These are phyloP conservation scores for Phanerochaete carnosa DNA, from an alignment of 768 basidiomycete species.

Conservation along the genomic window DNA sequence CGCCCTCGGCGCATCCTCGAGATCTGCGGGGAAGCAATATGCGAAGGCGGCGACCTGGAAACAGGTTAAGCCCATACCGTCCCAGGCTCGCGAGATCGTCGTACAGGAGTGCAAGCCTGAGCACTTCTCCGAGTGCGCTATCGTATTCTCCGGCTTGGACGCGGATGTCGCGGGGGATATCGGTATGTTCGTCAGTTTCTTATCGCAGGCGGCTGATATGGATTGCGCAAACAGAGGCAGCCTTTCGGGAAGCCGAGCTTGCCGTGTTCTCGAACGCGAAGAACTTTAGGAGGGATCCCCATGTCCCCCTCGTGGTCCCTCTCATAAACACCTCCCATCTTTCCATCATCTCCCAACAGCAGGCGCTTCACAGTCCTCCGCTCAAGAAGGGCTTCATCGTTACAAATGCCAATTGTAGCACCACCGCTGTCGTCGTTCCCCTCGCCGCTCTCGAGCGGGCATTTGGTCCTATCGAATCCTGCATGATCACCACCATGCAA, in stretches of 20 bases:
- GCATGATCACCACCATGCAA: constrained; percentile 94
- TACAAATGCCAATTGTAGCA: constrained; percentile 98
- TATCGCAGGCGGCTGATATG: constrained; percentile 5
- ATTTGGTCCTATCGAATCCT: constrained; percentile 91
- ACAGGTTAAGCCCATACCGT: constrained; percentile 74
- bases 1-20: constrained; percentile 82
- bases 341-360: constrained; percentile 82
- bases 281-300: constrained; percentile 88
- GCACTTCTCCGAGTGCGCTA: constrained; percentile 73
- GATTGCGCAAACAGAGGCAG: constrained; percentile 54
- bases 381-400: constrained; percentile 90
- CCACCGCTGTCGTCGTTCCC: constrained; percentile 91
- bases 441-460: constrained; percentile 84
- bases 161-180: constrained; percentile 93
- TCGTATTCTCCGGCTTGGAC: constrained; percentile 96
- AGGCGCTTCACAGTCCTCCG: constrained; percentile 57
- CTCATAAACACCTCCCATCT: constrained; percentile 90
- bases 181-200: constrained; percentile 47
- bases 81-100: constrained; percentile 53
- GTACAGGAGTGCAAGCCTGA: constrained; percentile 77
- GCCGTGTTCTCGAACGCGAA: constrained; percentile 98
- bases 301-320: constrained; percentile 93
- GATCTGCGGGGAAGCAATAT: constrained; percentile 87
- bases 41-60: constrained; percentile 81
- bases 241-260: constrained; percentile 83